Conservation (phyloP, 2,329 filamentous ascomycete genomes). For the Stenocarpella maydis region DNA sequence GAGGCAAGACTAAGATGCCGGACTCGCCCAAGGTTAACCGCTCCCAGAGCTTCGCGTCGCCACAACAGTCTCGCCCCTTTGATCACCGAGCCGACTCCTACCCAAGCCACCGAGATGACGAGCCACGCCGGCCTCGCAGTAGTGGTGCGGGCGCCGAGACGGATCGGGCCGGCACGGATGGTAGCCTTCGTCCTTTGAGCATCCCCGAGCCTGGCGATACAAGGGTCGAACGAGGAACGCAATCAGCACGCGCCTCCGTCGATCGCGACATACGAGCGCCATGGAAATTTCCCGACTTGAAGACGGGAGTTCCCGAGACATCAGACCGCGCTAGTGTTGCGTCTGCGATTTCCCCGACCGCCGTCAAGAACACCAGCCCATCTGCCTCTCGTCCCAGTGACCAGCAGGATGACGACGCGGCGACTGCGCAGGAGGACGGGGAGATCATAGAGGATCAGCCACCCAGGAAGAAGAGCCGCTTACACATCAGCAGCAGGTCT, state of each 20-base stretch:
- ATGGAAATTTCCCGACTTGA: constrained; percentile 37
- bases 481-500: constrained; percentile 45
- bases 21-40: constrained; percentile 62
- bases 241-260: constrained; percentile 45
- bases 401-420: constrained; percentile 23
- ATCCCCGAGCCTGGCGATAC: constrained; percentile 59
- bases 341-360: constrained; percentile 33
- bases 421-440: constrained; percentile 32
- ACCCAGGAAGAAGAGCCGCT: constrained; percentile 38
- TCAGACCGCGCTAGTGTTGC: constrained; percentile 34
- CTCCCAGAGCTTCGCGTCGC: constrained; percentile 58
- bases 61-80: constrained; percentile 46
- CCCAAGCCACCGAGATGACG: constrained; percentile 52
- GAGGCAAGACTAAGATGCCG: constrained; percentile 51
- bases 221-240: constrained; percentile 50
- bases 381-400: constrained; percentile 25
- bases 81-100: constrained; percentile 46
- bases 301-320: constrained; percentile 36
- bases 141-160: constrained; percentile 60
- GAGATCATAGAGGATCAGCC: constrained; percentile 34
- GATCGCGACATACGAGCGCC: constrained; percentile 41
- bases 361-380: constrained; percentile 35
- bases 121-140: constrained; percentile 58
- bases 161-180: constrained; percentile 45
- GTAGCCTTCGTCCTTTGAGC: constrained; percentile 49